Conservation (phyloP, 345 rosid species). For the Rhizophora mangle region DNA sequence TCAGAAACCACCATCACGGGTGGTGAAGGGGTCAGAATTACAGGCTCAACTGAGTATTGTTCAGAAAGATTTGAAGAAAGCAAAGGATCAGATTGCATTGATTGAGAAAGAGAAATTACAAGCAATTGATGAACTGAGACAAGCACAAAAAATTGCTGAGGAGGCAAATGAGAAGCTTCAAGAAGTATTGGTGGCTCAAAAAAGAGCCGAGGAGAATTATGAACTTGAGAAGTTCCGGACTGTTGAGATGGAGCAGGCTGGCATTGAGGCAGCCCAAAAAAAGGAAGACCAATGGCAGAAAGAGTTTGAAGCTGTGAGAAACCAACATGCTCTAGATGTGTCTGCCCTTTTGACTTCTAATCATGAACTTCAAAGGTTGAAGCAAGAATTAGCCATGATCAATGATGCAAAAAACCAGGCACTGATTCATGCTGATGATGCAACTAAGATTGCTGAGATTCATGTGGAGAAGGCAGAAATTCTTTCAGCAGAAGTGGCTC, state of each 20-base stretch:
- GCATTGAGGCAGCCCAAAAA: conserved; percentile 73
- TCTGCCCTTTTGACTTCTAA: conserved; percentile 64
- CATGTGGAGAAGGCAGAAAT: conserved; percentile 73
- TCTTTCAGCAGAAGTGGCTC: conserved; percentile 65
- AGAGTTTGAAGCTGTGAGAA: conserved; percentile 70
- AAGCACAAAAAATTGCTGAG: conserved; percentile 60
- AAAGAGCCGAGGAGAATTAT: conserved; percentile 71
- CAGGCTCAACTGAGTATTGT: conserved; percentile 58
- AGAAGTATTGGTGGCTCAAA: conserved; percentile 85
- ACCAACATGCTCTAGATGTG: conserved; percentile 80
- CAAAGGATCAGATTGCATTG: conserved; percentile 58
- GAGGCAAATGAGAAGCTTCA: conserved; percentile 69
- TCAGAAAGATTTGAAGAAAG: conserved; percentile 90
- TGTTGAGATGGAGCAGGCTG: conserved; percentile 84
- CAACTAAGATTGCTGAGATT: conserved; percentile 76
- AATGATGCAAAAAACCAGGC: conserved; percentile 87
- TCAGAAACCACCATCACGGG: conserved; percentile 62
- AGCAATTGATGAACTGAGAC: conserved; percentile 71
- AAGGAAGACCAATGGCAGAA: conserved; percentile 81
- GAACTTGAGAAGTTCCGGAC: conserved; percentile 90
- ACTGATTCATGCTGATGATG: conserved; percentile 79
- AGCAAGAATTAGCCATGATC: conserved; percentile 64
- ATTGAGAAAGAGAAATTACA: conserved; percentile 75
- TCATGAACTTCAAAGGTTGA: conserved; percentile 68
- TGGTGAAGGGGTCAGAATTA: conserved; percentile 57